These are phyloP conservation scores for Alternaria infectoria DNA, from an alignment of 2,329 filamentous ascomycete genomes.

Conservation along the genomic window DNA sequence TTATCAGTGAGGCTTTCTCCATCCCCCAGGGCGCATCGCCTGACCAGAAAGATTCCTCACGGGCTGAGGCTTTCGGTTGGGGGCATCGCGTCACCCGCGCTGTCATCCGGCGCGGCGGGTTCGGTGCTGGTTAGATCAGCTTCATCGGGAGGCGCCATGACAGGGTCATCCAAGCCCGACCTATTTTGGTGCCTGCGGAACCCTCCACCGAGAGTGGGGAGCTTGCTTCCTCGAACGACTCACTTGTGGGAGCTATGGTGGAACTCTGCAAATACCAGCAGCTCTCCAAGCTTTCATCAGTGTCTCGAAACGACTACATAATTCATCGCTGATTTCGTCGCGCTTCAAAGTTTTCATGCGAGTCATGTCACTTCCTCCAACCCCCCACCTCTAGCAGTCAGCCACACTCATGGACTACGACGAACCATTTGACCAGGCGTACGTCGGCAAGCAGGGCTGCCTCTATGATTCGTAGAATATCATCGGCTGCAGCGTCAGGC, in stretches of 20 bases:
- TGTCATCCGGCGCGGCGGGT: slow-evolving; percentile 43
- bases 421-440: slow-evolving; percentile 18
- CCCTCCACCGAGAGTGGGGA: slow-evolving; percentile 16
- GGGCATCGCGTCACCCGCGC: slow-evolving; percentile 37
- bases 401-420: slow-evolving; percentile 11
- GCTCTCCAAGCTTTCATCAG: not conserved
- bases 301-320: not conserved
- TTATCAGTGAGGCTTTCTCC: slow-evolving; percentile 7
- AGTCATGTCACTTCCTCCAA: slow-evolving; percentile 3
- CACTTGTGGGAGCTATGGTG: not conserved
- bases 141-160: slow-evolving; percentile 33
- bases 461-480: slow-evolving; percentile 15
- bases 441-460: slow-evolving; percentile 14
- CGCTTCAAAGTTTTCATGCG: not conserved
- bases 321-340: not conserved
- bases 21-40: slow-evolving; percentile 11
- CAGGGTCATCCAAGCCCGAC: slow-evolving; percentile 24
- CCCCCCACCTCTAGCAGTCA: slow-evolving; percentile 19
- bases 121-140: slow-evolving; percentile 31
- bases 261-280: not conserved
- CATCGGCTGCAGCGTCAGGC: slow-evolving; percentile 22
- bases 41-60: slow-evolving; percentile 24
- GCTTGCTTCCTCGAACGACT: not conserved
- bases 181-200: slow-evolving; percentile 35
- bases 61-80: slow-evolving; percentile 23